Conservation (phyloP, 768 basidiomycete genomes). For the Leucocoprinus sp. region DNA sequence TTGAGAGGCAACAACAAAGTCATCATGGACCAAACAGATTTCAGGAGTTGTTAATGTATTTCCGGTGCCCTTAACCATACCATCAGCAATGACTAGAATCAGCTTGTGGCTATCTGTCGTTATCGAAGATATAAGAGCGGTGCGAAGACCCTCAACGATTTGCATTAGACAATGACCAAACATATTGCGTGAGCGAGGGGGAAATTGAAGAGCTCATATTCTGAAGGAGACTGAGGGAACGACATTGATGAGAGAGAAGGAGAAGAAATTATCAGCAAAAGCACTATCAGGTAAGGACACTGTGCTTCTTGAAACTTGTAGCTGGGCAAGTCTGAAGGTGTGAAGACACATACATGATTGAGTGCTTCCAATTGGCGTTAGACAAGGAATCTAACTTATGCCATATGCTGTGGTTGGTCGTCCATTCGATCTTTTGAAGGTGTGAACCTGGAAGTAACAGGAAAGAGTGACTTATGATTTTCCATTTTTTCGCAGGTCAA, state of each 20-base stretch:
- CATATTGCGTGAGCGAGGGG: slow-evolving; percentile 91
- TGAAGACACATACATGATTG: slow-evolving; percentile 45
- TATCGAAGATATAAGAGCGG: slow-evolving; percentile 95
- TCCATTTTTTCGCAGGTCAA: slow-evolving; percentile 55
- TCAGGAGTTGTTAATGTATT: slow-evolving; percentile 88
- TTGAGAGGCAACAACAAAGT: slow-evolving; percentile 68
- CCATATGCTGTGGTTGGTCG: slow-evolving; percentile 62
- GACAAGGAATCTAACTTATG: slow-evolving; percentile 50
- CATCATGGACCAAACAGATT: slow-evolving; percentile 95
- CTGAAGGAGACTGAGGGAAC: slow-evolving; percentile 87
- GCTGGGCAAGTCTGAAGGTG: slow-evolving; percentile 65
- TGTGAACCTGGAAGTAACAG: slow-evolving; percentile 69
- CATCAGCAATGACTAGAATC: slow-evolving; percentile 93
- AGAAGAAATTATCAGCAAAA: slow-evolving; percentile 68
- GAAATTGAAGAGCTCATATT: slow-evolving; percentile 94
- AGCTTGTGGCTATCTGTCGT: slow-evolving; percentile 97
- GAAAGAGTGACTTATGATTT: slow-evolving; percentile 53
- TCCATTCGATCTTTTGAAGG: slow-evolving; percentile 49
- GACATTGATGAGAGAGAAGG: slow-evolving; percentile 87
- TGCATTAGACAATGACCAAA: slow-evolving; percentile 97
- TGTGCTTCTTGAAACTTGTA: slow-evolving; percentile 75
- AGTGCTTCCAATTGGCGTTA: slow-evolving; percentile 46
- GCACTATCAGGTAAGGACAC: slow-evolving; percentile 57
- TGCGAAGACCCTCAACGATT: slow-evolving; percentile 94
- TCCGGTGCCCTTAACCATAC: slow-evolving; percentile 95